Base-by-base conservation (phyloP, 129 eudicot genomes). In the Apium graveolens region DNA sequence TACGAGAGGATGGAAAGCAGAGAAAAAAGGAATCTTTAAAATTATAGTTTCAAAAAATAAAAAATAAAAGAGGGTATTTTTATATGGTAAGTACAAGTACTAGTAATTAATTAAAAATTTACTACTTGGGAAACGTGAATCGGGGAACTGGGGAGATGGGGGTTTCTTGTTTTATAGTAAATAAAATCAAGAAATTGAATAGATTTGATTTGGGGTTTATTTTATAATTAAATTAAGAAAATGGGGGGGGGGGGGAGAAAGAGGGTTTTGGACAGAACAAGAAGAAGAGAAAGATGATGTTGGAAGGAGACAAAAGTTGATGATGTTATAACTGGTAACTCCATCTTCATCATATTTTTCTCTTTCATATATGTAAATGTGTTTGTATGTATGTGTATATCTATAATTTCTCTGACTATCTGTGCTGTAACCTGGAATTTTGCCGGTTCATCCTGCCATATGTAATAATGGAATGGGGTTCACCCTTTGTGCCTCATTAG, bases 361-460 rank as follows among this genome's bases (percentile, higher is more conserved):
- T 31, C 68, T 60, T 60, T n/a, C 68, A n/a, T n/a, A 29, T n/a
- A n/a, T 57, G 62, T 53, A 51, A 51, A 20, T 51, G 32, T 57
- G 14, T 20, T 7, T 57, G 32, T 57, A 9, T 13, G 31, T 55
- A 24, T 55, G 48, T 44, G 6, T 42, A 42, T 49, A 18, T 49
- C 24, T 49, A 55, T 55, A 55, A 55, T 55, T 55, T 55, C 37
- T 63, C 70, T 63, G 71, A 65, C 39, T 65, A 4, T 65, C 71
- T 65, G 18, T 65, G 71, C 71, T 65, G 71, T 27, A 65, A 29
- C 18, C 71, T 66, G 72, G 72, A 66, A 66, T 32, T 66, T 66
- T 66, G 72, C 72, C 72, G 39, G 72, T 31, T 31, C 24, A 66
- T 66, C 39, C 37, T 66, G 72, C 24, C 39, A 66, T 27, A 27